Evolutionary conservation across 441 rosid species (phyloP), one percentile per base, ranked within the genome.

Genomic region (Monsonia emarginata): DNA sequence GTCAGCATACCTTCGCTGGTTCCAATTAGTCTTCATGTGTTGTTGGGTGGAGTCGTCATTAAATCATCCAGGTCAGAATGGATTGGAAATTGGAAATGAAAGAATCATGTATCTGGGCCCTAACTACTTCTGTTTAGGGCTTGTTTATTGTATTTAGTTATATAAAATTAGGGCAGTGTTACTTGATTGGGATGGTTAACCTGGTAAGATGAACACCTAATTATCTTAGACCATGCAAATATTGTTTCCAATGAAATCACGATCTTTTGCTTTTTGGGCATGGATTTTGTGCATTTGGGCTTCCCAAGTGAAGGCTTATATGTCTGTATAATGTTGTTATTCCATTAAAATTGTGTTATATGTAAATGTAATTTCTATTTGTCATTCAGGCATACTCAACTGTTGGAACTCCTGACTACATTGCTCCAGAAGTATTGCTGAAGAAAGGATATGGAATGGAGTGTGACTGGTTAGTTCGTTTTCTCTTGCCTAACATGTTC

Each of bases 381-480:
- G 61, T 61, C 40, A 5, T 82, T 63, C 82, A 93, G 98, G 98
- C 98, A 54, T 93, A 93, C 75, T 93, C 98, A 25, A 92, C 97
- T 30, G 97, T 92, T 80, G 98, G 98, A 70, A 92, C 98, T 1
- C 98, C 98, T 32, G 98, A 92, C 69, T 92, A 92, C 73, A 92
- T 92, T 73, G 98, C 96, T 19, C 98, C 98, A 14, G 98, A 92
- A 79, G 97, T 92, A 79, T 80, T 92, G 75, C 72, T 92, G 81
- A 92, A 92, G 87, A 89, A 92, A 79, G 98, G 95, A 75, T 92
- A 89, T 64, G 98, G 98, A 74, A 92, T 92, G 98, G 96, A 89
- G 82, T 92, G 98, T 78, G 98, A 92, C 73, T 92, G 98, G 96
- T 92, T 64, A 63, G 93, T 83, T 59, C 21, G 69, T 56, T 74